Conservation (phyloP, 106 monocot genomes). For the Acorus calamus region DNA sequence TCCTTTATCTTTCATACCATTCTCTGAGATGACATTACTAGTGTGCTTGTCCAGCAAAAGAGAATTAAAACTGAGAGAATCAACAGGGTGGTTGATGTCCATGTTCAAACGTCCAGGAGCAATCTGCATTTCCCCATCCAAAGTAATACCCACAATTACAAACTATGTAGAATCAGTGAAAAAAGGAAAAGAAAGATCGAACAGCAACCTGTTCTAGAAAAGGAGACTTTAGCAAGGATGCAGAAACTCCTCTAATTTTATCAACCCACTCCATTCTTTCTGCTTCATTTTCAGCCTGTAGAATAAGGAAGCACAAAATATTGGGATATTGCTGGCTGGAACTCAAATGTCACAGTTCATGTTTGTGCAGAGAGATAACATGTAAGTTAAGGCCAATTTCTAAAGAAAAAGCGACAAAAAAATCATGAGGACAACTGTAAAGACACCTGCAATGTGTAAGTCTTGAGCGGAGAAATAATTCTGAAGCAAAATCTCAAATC, state of each 20-base stretch:
- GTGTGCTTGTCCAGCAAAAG: conserved; percentile 2
- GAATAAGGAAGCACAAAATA: conserved; percentile 1
- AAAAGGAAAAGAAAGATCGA: not conserved
- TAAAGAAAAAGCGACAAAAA: not conserved
- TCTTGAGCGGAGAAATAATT: conserved; percentile 80
- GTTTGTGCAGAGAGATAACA: not conserved
- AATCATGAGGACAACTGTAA: not conserved
- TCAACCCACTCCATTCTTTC: conserved; percentile 89
- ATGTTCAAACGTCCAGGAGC: conserved; percentile 15
- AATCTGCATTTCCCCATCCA: conserved; percentile 14
- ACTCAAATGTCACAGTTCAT: no score
- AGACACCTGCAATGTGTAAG: conserved; percentile 85
- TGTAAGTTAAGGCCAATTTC: no score
- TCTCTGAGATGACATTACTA: not conserved
- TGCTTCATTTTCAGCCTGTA: conserved; percentile 72
- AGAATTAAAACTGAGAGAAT: conserved; percentile 13
- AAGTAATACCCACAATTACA: not conserved
- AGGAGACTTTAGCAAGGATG: conserved; percentile 73
- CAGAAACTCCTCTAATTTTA: conserved; percentile 90
- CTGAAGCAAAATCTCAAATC: conserved; percentile 94
- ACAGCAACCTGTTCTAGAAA: conserved; percentile 48
- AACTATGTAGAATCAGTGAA: not conserved
- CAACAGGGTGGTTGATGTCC: conserved; percentile 5
- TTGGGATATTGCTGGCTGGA: no score
- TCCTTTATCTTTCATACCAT: conserved; percentile 10